A percentile compares a stretch with the other conserved stretches of the same genome.
Evolutionary conservation across 2,329 filamentous ascomycete genomes (phyloP).

Genomic region (Thermomyces lanuginosus): DNA sequence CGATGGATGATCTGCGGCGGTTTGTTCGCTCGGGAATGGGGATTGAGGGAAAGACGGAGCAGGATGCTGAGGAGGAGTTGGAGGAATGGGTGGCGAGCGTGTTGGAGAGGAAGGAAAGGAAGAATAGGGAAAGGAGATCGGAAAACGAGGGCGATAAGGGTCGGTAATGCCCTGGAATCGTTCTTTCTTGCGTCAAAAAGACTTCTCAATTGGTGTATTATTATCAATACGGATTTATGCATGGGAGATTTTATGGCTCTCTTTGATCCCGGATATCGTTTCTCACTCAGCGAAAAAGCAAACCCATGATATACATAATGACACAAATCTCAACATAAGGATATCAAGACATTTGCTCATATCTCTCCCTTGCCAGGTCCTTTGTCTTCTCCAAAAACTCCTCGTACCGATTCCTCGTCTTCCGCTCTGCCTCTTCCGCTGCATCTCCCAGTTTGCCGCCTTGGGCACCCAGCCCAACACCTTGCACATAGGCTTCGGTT

Average conservation of each 20-base stretch:
- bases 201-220: no score
- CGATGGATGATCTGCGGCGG: conserved; percentile 46
- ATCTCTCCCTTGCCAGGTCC: conserved; percentile 31
- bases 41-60: conserved; percentile 42
- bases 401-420: conserved; percentile 31
- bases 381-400: conserved; percentile 34
- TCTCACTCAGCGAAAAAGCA: background rate
- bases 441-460: conserved; percentile 35
- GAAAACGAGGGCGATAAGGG: conserved; percentile 7
- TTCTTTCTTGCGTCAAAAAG: no score
- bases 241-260: no score
- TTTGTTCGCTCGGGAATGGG: conserved; percentile 43
- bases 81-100: conserved; percentile 37
- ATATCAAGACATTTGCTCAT: conserved; percentile 24
- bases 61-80: conserved; percentile 36
- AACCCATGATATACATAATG: background rate
- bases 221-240: no score
- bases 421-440: conserved; percentile 31
- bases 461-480: conserved; percentile 34
- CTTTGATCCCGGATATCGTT: background rate
- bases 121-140: conserved; percentile 18
- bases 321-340: background rate
- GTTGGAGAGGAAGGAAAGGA: conserved; percentile 33
- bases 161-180: no score
- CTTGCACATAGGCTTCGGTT: conserved; percentile 34